A percentile compares a stretch with the other conserved stretches of the same genome.
phyloP scores from a whole-genome alignment of 768 basidiomycete genomes.

The Leccinellum rugosiceps region DNA sequence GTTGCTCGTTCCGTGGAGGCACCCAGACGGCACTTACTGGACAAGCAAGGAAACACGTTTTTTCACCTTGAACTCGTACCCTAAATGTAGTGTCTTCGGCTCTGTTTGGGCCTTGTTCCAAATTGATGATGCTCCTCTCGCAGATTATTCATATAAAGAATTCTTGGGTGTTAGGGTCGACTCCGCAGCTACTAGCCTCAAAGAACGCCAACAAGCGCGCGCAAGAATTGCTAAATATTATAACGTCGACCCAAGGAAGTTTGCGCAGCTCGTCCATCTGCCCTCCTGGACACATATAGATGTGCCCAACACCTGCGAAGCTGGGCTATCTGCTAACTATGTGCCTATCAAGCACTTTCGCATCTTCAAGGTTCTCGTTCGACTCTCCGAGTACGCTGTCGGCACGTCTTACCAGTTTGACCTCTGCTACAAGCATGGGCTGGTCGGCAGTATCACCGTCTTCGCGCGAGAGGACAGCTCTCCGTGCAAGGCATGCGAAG shows the following conservation, averaged over 20 bases:
- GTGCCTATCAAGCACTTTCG: slow-evolving; percentile 22
- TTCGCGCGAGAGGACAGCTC: slow-evolving; percentile 24
- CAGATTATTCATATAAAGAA: slow-evolving; percentile 29
- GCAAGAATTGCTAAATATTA: slow-evolving; percentile 23
- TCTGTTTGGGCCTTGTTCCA: not conserved
- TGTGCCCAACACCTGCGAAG: slow-evolving; percentile 8
- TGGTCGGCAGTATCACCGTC: slow-evolving; percentile 23
- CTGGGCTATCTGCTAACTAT: slow-evolving; percentile 13
- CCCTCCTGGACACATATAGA: slow-evolving; percentile 15
- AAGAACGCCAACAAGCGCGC: slow-evolving; percentile 21
- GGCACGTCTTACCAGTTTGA: slow-evolving; percentile 24
- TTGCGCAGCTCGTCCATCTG: not conserved
- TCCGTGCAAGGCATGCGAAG: slow-evolving; percentile 24
- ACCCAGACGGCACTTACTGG: slow-evolving; percentile 24
- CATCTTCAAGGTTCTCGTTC: slow-evolving; percentile 23
- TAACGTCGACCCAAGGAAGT: slow-evolving; percentile 19
- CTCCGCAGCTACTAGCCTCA: slow-evolving; percentile 3
- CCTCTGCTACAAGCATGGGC: slow-evolving; percentile 14
- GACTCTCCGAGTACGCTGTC: slow-evolving; percentile 25
- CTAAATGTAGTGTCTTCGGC: slow-evolving; percentile 17
- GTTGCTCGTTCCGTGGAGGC: slow-evolving; percentile 22
- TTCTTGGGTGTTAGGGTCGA: slow-evolving; percentile 28
- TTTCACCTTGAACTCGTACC: slow-evolving; percentile 13
- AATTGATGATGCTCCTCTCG: not conserved
- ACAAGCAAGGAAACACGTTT: slow-evolving; percentile 24